phyloP scores from a whole-genome alignment of 1,284 basidiomycete species.

The Trametes polyzona region DNA sequence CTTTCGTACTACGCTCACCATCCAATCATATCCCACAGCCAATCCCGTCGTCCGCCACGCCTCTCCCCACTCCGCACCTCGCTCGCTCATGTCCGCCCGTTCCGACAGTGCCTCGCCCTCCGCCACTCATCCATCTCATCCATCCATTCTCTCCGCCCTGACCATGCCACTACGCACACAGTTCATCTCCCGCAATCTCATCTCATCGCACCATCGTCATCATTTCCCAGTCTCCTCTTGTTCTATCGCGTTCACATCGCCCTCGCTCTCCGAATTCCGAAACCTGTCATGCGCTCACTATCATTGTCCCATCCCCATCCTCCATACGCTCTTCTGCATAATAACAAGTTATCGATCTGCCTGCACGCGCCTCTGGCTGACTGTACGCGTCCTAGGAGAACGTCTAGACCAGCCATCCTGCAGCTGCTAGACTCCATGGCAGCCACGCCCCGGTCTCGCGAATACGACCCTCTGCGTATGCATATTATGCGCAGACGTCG shows the following conservation, averaged over 20 bases:
- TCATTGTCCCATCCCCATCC: neutral
- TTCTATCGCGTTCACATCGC: conserved; percentile 17
- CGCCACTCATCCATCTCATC: conserved; percentile 8
- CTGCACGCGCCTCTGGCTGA: neutral
- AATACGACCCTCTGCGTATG: too few relatives aligned
- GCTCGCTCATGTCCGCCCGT: conserved; percentile 2
- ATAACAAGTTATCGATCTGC: conserved; percentile 13
- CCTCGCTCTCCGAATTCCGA: conserved; percentile 8
- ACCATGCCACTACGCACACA: conserved; percentile 5
- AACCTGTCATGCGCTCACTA: neutral
- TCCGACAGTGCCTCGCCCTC: conserved; percentile 9
- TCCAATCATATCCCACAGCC: neutral
- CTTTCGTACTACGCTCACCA: neutral
- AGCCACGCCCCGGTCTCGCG: neutral
- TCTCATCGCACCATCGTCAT: conserved; percentile 20
- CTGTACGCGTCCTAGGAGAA: neutral
- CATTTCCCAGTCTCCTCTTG: neutral
- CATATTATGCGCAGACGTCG: too few relatives aligned
- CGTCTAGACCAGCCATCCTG: neutral
- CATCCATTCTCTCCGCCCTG: conserved; percentile 9
- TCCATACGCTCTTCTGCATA: conserved; percentile 1
- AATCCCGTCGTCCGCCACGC: conserved; percentile 2
- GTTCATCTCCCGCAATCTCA: conserved; percentile 14
- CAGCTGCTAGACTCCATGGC: neutral
- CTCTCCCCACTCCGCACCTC: neutral